Evolutionary conservation across 768 basidiomycete genomes (phyloP).

Genomic region (Russula foetens): DNA sequence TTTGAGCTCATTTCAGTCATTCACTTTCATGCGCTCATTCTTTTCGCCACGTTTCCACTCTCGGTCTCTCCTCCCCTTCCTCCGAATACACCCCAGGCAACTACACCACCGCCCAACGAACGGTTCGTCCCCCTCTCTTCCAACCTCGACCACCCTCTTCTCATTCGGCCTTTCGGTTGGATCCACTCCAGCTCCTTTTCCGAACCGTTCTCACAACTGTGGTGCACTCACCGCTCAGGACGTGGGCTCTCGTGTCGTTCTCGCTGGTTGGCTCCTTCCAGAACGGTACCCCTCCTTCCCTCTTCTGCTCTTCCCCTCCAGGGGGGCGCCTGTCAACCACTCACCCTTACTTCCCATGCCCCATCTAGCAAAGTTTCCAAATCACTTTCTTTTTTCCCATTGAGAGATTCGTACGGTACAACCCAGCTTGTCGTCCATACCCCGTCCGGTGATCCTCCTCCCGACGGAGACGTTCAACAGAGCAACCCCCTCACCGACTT

Average conservation of each 20-base stretch:
- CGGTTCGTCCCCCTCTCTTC: neutral
- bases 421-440: slow-evolving; percentile 69
- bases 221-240: slow-evolving; percentile 20
- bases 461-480: slow-evolving; percentile 15
- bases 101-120: neutral
- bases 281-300: slow-evolving; percentile 53
- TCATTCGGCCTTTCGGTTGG: slow-evolving; percentile 9
- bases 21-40: neutral
- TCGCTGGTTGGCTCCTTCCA: slow-evolving; percentile 77
- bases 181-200: slow-evolving; percentile 21
- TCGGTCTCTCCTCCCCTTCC: neutral
- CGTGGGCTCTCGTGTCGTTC: slow-evolving; percentile 39
- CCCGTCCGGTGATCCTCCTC: slow-evolving; percentile 2
- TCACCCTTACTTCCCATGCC: slow-evolving; percentile 26
- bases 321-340: neutral
- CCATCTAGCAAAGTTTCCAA: slow-evolving; percentile 54
- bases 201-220: slow-evolving; percentile 24
- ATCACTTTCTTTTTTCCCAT: slow-evolving; percentile 74
- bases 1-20: neutral
- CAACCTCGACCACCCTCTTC: neutral
- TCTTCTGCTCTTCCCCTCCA: neutral
- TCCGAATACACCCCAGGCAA: neutral
- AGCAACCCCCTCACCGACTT: slow-evolving; percentile 34
- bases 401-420: slow-evolving; percentile 70
- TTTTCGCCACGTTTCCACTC: neutral